Percentiles rank a stretch among this genome's conserved stretches.
Conservation (phyloP, 2,329 filamentous ascomycete genomes). For the Diaporthe longicolla region DNA sequence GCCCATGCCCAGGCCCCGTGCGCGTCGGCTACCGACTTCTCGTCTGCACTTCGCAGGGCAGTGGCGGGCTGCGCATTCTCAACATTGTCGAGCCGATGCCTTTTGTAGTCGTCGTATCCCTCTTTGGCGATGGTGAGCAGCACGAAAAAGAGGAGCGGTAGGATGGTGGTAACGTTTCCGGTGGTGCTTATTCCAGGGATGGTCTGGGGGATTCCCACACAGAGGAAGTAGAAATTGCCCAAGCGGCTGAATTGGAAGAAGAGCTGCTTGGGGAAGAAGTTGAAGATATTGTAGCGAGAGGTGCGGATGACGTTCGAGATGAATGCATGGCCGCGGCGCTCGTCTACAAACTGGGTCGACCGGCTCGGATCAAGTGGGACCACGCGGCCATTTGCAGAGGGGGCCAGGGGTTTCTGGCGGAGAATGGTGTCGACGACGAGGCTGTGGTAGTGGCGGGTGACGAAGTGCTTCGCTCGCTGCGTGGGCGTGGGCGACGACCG, state of each 20-base stretch:
- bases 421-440: constrained; percentile 42
- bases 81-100: constrained; percentile 84
- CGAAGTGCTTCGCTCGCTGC: constrained; percentile 14
- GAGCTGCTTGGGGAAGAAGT: constrained; percentile 88
- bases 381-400: constrained; percentile 49
- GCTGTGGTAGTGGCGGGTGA: constrained; percentile 30
- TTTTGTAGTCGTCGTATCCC: constrained; percentile 86
- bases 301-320: constrained; percentile 80
- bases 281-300: constrained; percentile 85
- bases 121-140: constrained; percentile 86
- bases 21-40: constrained; percentile 67
- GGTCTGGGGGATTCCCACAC: constrained; percentile 86
- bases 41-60: constrained; percentile 65
- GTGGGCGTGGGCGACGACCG: neutral
- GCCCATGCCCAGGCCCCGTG: constrained; percentile 49
- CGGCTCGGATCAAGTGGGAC: constrained; percentile 44
- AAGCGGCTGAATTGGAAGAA: constrained; percentile 89
- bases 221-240: constrained; percentile 90
- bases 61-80: constrained; percentile 76
- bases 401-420: constrained; percentile 44
- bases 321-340: constrained; percentile 64
- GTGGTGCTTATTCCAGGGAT: constrained; percentile 84
- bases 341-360: constrained; percentile 59
- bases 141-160: constrained; percentile 82
- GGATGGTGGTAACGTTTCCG: constrained; percentile 80